Percentiles rank a stretch among this genome's conserved stretches.
These are phyloP conservation scores for Tripterygium wilfordii DNA, from an alignment of 177 flowering plant genomes.

Conservation along the genomic window DNA sequence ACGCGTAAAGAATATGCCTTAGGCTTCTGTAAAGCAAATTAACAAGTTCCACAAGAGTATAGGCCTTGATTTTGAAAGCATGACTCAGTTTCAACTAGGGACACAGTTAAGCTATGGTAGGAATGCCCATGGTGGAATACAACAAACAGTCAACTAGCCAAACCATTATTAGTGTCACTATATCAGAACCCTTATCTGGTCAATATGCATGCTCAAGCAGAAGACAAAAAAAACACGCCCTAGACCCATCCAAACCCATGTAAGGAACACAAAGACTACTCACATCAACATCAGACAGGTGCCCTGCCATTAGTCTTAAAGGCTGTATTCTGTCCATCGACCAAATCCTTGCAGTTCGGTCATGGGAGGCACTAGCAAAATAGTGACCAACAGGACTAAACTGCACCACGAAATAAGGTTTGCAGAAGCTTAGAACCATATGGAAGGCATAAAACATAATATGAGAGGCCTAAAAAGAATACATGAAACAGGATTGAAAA, in stretches of 20 bases:
- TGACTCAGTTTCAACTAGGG: too few species aligned
- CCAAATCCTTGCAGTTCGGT: slow-evolving; percentile 98
- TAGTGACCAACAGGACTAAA: slow-evolving; percentile 95
- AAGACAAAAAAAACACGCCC: neutral
- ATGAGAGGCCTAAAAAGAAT: neutral
- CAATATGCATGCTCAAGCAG: neutral
- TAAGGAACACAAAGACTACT: slow-evolving; percentile 15
- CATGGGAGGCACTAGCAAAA: slow-evolving; percentile 97
- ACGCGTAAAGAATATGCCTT: too few species aligned
- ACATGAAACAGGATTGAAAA: too few species aligned
- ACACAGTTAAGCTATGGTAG: too few species aligned
- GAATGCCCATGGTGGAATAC: too few species aligned
- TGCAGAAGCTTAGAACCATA: neutral
- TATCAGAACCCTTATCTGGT: neutral
- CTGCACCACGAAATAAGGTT: slow-evolving; percentile 42
- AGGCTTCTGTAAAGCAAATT: too few species aligned
- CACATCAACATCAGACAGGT: slow-evolving; percentile 98
- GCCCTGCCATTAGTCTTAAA: slow-evolving; percentile 92
- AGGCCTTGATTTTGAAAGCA: too few species aligned
- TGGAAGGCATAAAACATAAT: neutral
- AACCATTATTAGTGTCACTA: too few species aligned
- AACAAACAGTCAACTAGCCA: too few species aligned
- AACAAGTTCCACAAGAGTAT: too few species aligned
- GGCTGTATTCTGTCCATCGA: slow-evolving; percentile 97
- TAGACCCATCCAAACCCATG: neutral